Evolutionary conservation across 371 early-diverging fungal genomes (phyloP).

Genomic region (Actinomucor elegans): DNA sequence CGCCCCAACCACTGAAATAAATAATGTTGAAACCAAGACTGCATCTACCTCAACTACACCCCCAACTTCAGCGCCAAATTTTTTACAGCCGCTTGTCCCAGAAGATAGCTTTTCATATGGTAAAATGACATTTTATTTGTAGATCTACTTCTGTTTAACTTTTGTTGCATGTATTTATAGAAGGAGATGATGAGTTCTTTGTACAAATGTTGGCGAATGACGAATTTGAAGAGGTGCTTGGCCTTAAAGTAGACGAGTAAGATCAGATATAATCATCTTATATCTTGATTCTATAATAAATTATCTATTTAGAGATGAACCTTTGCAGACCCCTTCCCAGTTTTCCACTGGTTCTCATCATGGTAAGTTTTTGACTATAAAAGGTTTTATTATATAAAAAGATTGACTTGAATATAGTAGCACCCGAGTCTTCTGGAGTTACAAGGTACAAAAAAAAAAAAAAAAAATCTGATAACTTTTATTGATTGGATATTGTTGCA

Average conservation of each 20-base stretch:
- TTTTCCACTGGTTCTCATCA: neutral
- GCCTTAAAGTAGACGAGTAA: neutral
- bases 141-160: too few species aligned
- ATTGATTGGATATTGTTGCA: neutral
- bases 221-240: neutral
- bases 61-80: neutral
- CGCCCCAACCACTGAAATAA: too few species aligned
- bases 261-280: too few species aligned
- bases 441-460: conserved; percentile 2
- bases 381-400: too few species aligned
- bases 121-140: too few species aligned
- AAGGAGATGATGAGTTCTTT: neutral
- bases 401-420: too few species aligned
- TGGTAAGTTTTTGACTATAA: neutral
- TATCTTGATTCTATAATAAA: neutral
- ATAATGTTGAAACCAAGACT: neutral
- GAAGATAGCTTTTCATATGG: conserved; percentile 27
- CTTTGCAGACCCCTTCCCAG: neutral
- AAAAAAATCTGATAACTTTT: conserved; percentile 1
- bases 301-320: neutral
- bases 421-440: neutral
- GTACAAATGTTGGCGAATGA: neutral
- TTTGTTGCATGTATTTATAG: too few species aligned
- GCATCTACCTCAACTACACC: neutral
- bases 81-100: conserved; percentile 1